Conservation (phyloP, 2,329 filamentous ascomycete species). For the Aspergillus glaucus region DNA sequence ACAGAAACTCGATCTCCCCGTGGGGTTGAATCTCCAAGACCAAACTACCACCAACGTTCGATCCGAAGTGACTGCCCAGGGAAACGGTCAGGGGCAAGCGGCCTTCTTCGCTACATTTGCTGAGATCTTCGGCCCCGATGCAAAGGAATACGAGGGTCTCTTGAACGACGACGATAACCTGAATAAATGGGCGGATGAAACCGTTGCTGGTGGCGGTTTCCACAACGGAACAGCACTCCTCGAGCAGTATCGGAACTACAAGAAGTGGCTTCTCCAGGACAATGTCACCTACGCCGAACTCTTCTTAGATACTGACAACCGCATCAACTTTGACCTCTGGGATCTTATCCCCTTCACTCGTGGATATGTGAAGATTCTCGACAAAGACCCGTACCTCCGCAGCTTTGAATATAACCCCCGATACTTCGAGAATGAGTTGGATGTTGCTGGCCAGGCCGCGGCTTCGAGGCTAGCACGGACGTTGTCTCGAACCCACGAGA, state of each 20-base stretch:
- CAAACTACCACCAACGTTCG: slow-evolving; percentile 21
- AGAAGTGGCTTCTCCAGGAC: slow-evolving; percentile 20
- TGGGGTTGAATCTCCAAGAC: slow-evolving; percentile 25
- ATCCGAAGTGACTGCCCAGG: slow-evolving; percentile 6
- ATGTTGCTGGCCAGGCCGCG: slow-evolving; percentile 21
- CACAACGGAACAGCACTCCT: slow-evolving; percentile 19
- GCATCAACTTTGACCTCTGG: slow-evolving; percentile 23
- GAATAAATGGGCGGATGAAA: slow-evolving; percentile 20
- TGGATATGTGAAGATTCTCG: slow-evolving; percentile 16
- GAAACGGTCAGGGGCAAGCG: slow-evolving; percentile 19
- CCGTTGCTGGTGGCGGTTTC: slow-evolving; percentile 20
- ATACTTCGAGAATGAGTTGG: slow-evolving; percentile 23
- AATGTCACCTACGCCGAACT: slow-evolving; percentile 22
- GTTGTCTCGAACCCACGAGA: slow-evolving; percentile 11
- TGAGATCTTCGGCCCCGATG: slow-evolving; percentile 17
- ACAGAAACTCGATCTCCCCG: slow-evolving; percentile 20
- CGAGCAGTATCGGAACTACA: slow-evolving; percentile 22
- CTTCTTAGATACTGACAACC: slow-evolving; percentile 20
- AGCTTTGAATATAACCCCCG: slow-evolving; percentile 18
- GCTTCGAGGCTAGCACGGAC: slow-evolving; percentile 20
- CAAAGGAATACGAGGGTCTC: slow-evolving; percentile 12
- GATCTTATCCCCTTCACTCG: slow-evolving; percentile 25
- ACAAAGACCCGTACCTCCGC: slow-evolving; percentile 20
- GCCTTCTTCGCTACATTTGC: slow-evolving; percentile 23
- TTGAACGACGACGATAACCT: slow-evolving; percentile 13